Percentiles rank a stretch among this genome's conserved stretches.
These are phyloP conservation scores for Ganoderma multipileum DNA, from an alignment of 1,284 basidiomycete genomes.

Conservation along the genomic window DNA sequence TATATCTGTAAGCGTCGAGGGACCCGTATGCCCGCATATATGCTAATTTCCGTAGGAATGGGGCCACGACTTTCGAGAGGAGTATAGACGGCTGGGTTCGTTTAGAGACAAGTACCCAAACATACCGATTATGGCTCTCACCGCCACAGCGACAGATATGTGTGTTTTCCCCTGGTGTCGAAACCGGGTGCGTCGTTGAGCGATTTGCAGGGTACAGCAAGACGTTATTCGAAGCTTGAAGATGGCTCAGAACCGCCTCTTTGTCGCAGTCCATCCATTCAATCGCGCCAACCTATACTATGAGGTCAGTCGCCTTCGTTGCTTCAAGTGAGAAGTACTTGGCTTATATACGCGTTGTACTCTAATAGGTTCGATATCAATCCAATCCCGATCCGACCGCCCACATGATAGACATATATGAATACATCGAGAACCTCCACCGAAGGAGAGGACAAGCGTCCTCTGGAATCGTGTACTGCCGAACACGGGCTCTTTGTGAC, in stretches of 20 bases:
- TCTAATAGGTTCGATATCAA: constrained; percentile 65
- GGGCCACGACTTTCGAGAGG: constrained; percentile 82
- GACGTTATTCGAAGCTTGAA: constrained; percentile 75
- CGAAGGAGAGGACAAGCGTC: constrained; percentile 64
- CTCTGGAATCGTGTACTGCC: constrained; percentile 85
- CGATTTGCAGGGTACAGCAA: constrained; percentile 55
- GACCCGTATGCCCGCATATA: constrained; percentile 25
- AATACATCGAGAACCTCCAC: constrained; percentile 70
- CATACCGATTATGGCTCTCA: constrained; percentile 87
- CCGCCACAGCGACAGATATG: constrained; percentile 76
- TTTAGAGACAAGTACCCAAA: constrained; percentile 74
- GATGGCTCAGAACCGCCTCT: constrained; percentile 63
- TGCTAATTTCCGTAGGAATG: constrained; percentile 63
- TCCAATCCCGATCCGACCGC: constrained; percentile 53
- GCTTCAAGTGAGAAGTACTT: not conserved
- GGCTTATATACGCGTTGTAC: not conserved
- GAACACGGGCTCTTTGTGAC: constrained; percentile 70
- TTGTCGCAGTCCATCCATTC: constrained; percentile 77
- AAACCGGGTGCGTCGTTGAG: not conserved
- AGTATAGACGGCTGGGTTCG: constrained; percentile 74
- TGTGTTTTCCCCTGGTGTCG: constrained; percentile 38
- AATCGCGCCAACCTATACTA: constrained; percentile 85
- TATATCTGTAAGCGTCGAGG: constrained; percentile 62
- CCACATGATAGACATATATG: constrained; percentile 69
- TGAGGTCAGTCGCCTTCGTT: constrained; percentile 65